Evolutionary conservation across 2,329 filamentous ascomycete species (phyloP), one percentile per base, ranked within the genome.

Genomic region (Xylaria sp.): DNA sequence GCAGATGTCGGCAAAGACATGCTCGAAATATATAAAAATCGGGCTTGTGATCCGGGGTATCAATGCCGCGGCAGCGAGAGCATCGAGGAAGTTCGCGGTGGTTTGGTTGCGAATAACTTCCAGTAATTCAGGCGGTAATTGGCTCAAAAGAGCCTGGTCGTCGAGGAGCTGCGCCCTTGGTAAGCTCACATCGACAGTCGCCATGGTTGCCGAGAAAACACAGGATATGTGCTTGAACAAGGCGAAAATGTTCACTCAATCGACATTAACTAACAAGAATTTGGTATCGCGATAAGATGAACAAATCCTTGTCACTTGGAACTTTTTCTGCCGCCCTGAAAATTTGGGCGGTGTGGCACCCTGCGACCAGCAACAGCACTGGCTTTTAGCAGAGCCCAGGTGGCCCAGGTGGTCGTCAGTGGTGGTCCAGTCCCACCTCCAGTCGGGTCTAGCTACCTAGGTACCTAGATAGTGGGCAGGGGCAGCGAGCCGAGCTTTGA

Each of bases 1-100:
- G 80, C 92, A 93, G 58, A 97, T 84, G 79, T 98, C 94, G 74
- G 93, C 88, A 75, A 96, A 93, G 48, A 94, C 82, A 69, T 86
- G 83, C 78, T 92, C 89, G 79, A 94, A 94, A 76, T 92, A 86
- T 72, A 87, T 83, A 76, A 96, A 94, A 77, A 97, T 83, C 65
- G 84, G 84, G 76, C 93, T 89, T 75, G 93, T 95, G 79, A 89
- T 86, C 81, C 84, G 83, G 74, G 92, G 85, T 75, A 89, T 85
- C 76, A 97, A 86, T 66, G 93, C 89, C 68, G 89, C 87, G 74
- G 86, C 83, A 73, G 92, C 87, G 75, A 97, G 83, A 73, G 88
- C 87, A 78, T 93, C 88, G 48, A 97, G 86, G 79, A 94, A 90
- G 76, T 87, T 85, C 73, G 86, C 85, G 76, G 90, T 86, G 67